Evolutionary conservation across 2,329 filamentous ascomycete species (phyloP).

Genomic region (Pseudogymnoascus sp.): DNA sequence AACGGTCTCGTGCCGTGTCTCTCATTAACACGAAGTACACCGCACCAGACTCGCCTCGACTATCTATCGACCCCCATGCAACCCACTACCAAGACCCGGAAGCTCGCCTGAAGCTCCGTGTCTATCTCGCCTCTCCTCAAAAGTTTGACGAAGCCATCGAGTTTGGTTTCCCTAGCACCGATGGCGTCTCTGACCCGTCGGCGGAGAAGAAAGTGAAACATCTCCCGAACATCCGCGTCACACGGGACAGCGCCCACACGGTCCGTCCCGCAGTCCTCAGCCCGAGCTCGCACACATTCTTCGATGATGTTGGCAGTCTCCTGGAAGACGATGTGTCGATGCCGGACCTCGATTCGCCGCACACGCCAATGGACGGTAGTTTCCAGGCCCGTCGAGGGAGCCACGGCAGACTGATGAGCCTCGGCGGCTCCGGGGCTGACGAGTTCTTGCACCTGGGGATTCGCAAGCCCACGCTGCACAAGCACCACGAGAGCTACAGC

Average conservation of each 20-base stretch:
- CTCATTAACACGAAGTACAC: conserved; percentile 42
- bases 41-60: conserved; percentile 36
- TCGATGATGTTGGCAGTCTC: conserved; percentile 50
- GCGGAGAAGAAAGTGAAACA: conserved; percentile 28
- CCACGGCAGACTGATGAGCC: conserved; percentile 18
- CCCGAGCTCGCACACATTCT: conserved; percentile 39
- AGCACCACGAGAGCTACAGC: conserved; percentile 34
- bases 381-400: conserved; percentile 22
- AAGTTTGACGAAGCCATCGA: conserved; percentile 95
- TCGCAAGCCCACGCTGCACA: conserved; percentile 22
- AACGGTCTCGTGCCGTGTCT: conserved; percentile 48
- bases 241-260: conserved; percentile 13
- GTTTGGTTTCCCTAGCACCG: conserved; percentile 75
- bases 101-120: conserved; percentile 74
- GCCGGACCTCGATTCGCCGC: conserved; percentile 48
- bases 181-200: conserved; percentile 31
- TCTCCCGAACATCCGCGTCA: conserved; percentile 18
- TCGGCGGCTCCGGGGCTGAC: conserved; percentile 29
- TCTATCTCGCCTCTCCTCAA: conserved; percentile 80
- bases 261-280: conserved; percentile 9
- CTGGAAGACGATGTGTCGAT: conserved; percentile 49
- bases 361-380: conserved; percentile 27
- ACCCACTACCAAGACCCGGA: conserved; percentile 87
- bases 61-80: conserved; percentile 60
- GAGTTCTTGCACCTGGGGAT: conserved; percentile 31